Conservation (phyloP, 371 early-diverging fungal species). For the Nosema muscidifuracis region DNA sequence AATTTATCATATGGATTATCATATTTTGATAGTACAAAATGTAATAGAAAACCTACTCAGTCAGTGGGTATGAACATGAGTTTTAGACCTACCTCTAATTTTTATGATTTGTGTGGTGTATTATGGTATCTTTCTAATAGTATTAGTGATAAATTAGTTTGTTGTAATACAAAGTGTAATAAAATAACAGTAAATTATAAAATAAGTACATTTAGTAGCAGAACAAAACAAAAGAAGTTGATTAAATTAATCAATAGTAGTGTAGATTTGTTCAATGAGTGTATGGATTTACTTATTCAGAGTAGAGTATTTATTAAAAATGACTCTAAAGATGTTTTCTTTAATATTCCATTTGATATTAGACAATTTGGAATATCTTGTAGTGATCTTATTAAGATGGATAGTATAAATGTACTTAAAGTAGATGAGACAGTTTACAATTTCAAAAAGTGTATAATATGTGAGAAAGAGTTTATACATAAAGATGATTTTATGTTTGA, state of each 20-base stretch:
- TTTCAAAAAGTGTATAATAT: slow-evolving; percentile 23
- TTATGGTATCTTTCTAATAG: slow-evolving; percentile 10
- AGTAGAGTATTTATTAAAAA: neutral
- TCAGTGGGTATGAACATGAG: slow-evolving; percentile 8
- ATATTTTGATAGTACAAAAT: slow-evolving; percentile 18
- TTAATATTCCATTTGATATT: neutral
- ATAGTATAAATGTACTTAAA: neutral
- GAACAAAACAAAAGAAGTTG: slow-evolving; percentile 14
- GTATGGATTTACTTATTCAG: slow-evolving; percentile 5
- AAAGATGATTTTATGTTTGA: slow-evolving; percentile 20
- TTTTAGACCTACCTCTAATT: slow-evolving; percentile 35
- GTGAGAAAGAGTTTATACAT: slow-evolving; percentile 18
- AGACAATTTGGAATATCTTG: slow-evolving; percentile 33
- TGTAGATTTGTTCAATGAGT: slow-evolving; percentile 20
- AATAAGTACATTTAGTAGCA: slow-evolving; percentile 11
- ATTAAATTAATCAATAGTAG: neutral
- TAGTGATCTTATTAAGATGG: slow-evolving; percentile 2
- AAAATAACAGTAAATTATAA: slow-evolving; percentile 35
- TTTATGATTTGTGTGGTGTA: neutral
- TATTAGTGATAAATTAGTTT: slow-evolving; percentile 2
- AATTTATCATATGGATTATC: slow-evolving; percentile 42
- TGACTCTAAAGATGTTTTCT: too few species aligned
- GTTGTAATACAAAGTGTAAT: neutral
- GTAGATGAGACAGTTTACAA: neutral
- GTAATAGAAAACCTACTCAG: neutral